Base-by-base conservation (phyloP, 768 basidiomycete species). In the Boletus speciosus region DNA sequence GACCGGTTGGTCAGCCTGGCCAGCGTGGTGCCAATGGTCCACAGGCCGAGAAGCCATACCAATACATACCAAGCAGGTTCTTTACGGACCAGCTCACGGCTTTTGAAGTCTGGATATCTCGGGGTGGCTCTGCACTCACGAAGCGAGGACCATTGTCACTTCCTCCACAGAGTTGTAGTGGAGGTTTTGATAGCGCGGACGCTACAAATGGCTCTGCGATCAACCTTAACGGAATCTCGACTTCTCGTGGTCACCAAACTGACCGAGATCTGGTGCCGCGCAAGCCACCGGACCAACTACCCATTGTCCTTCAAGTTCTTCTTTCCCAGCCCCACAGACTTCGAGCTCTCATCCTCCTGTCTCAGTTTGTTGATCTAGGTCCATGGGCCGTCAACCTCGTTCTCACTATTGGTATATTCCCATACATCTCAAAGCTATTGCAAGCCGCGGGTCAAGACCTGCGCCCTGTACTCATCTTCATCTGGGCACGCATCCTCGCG, bases 351-450 rank as follows among this genome's bases (percentile, higher is more conserved):
- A 96, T 98, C 59, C 83, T 98, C 23, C 81, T 99, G 6, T 96
- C 94, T 34, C 92, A 95, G 73, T 99, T 98, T 61, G 93, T 98
- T 62, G 97, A 99, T 67, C 82, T 99, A 7, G 97, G 97, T 0
- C 95, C 97, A 12, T 98, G 97, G 96, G 97, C 97, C 0, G 97
- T 98, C 45, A 90, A 97, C 61, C 83, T 98, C 14, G 94, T 96
- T 12, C 79, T 99, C 35, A 88, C 89, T 6, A 98, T 99, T 63
- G 97, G 97, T 12, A 98, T 98, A 65, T 98, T 98, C 76, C 96
- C 97, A 4, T 99, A 98, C 68, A 98, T 98, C 47, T 91, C 93
- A 52, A 95, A 97, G 65, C 81, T 99, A 6, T 81, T 99, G 7
- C 94, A 97, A 71, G 94, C 96, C 0, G 93, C 94, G 1, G 91